Evolutionary conservation across 805 yeast genomes (phyloP).

Genomic region (Myxozyma neotropica): DNA sequence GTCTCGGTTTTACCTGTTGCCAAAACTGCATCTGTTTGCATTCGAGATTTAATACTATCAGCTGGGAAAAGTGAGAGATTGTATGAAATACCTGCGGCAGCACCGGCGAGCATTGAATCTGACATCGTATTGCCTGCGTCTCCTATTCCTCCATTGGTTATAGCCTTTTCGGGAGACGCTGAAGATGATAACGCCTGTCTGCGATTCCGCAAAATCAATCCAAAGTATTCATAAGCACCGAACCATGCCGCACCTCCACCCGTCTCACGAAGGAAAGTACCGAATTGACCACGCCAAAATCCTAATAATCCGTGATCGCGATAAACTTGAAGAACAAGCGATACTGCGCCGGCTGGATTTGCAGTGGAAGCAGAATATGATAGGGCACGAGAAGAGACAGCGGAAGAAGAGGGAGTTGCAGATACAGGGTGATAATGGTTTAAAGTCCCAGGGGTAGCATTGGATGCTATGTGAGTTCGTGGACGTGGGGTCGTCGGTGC

Average conservation of each 20-base stretch:
- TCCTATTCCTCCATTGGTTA: neutral
- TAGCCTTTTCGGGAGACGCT: neutral
- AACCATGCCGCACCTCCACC: constrained; percentile 95
- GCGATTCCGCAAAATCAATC: constrained; percentile 39
- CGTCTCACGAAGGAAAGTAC: constrained; percentile 79
- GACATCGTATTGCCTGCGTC: constrained; percentile 45
- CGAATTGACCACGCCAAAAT: constrained; percentile 83
- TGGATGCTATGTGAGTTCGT: neutral
- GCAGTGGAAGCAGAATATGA: neutral
- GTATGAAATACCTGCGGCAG: constrained; percentile 79
- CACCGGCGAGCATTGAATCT: constrained; percentile 76
- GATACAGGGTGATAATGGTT: neutral
- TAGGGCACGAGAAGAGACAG: neutral
- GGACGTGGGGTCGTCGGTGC: neutral
- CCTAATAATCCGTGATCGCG: constrained; percentile 64
- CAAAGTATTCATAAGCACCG: constrained; percentile 73
- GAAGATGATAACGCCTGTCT: neutral
- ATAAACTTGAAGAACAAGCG: constrained; percentile 46
- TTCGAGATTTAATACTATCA: constrained; percentile 83
- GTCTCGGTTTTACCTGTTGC: constrained; percentile 7
- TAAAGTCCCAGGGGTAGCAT: neutral
- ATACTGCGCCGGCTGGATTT: constrained; percentile 23
- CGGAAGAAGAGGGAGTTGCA: neutral
- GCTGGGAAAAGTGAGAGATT: constrained; percentile 82
- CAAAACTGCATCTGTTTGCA: constrained; percentile 62